Evolutionary conservation across 108 stramenopile species (phyloP).

Genomic region (Nannochloropsis salina): DNA sequence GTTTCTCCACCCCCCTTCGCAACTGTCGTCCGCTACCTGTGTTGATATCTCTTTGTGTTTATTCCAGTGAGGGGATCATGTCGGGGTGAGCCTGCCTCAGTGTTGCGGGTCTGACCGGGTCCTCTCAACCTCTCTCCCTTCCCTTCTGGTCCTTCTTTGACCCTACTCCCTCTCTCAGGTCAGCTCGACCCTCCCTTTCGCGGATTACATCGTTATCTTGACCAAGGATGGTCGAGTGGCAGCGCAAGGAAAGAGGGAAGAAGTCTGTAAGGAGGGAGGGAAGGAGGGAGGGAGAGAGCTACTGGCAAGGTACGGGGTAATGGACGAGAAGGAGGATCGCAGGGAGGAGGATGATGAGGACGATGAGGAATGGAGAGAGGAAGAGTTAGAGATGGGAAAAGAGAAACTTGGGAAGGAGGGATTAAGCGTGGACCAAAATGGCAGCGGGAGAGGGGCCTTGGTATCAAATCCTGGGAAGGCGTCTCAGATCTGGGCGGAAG

Average conservation of each 20-base stretch:
- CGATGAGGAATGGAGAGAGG: no score
- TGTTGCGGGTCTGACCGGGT: no score
- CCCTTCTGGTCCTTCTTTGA: not conserved
- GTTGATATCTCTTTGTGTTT: no score
- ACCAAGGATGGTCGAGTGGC: not conserved
- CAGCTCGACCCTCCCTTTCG: not conserved
- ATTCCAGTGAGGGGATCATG: no score
- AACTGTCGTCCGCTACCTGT: no score
- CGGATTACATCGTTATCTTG: conserved; percentile 11
- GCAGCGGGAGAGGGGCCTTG: no score
- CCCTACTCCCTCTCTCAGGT: conserved; percentile 19
- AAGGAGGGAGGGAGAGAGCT: conserved; percentile 7
- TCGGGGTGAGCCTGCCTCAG: no score
- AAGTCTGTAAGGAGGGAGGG: not conserved
- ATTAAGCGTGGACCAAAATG: no score
- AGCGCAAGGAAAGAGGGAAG: not conserved
- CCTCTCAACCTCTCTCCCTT: not conserved
- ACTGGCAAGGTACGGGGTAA: not conserved
- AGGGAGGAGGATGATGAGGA: conserved; percentile 18
- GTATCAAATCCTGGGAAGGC: no score
- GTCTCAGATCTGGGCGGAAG: not conserved
- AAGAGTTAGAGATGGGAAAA: no score
- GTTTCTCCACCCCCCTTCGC: not conserved
- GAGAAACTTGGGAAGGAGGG: no score
- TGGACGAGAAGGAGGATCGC: not conserved